Base-by-base conservation (phyloP, 768 basidiomycete species). In the Suillus subaureus region DNA sequence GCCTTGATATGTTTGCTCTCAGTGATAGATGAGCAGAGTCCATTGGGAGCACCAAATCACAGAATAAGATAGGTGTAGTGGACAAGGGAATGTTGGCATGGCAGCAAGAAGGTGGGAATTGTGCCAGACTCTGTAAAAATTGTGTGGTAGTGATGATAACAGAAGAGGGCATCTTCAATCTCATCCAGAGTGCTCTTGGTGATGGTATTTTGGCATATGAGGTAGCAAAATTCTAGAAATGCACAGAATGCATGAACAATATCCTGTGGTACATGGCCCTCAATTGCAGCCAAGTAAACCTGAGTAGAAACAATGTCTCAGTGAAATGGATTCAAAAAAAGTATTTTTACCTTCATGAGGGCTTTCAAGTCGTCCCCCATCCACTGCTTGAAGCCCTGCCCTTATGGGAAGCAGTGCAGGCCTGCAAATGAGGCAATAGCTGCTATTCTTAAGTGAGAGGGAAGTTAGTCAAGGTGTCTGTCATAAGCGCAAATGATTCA, bases 321-420 rank as follows among this genome's bases (percentile, higher is more conserved):
- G 31, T 31, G 31, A 31, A 31, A 31, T 31, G 2, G 31, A 31
- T 31, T 31, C 4, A 4, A 31, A 31, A 31, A 2, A 31, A 4
- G 31, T 2, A 31, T 2, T 2, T 31, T 31, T 31, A 64, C 64
- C 51, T 66, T 62, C 61, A 66, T 66, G 3, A 66, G 49, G 3
- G 35, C 65, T 43, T 66, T 66, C 0, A 7, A 66, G 61, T 81
- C 76, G 61, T 80, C 72, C 0, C 79, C 77, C 8, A 76, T 80
- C 78, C 79, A 80, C 51, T 79, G 77, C 31, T 75, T 70, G 65
- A 78, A 79, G 12, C 67, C 43, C 0, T 65, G 70, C 1, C 76
- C 75, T 49, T 74, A 61, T 15, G 72, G 71, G 62, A 77, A 77
- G 31, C 31, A 31, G 2, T 64, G 35, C 16, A 77, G 40, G 8